Evolutionary conservation across 75 land plant genomes (phyloP).

Genomic region (Selaginella tamariscina): DNA sequence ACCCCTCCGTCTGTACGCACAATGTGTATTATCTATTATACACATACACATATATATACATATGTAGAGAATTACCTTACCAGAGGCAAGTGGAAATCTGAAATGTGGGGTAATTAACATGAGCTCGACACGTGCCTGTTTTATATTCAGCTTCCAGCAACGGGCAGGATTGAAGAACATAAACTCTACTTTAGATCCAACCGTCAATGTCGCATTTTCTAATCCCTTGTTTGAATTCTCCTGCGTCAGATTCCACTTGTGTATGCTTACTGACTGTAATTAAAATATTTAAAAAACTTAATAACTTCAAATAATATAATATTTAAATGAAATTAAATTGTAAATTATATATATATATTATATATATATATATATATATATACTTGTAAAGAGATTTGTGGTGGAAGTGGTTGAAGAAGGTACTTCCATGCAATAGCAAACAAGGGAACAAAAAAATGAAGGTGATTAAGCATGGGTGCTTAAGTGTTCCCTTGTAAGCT

Average conservation of each 20-base stretch:
- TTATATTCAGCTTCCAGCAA: not conserved
- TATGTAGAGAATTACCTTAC: not conserved
- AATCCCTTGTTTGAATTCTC: not conserved
- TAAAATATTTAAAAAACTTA: not conserved
- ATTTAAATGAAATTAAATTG: too few relatives aligned
- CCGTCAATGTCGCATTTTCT: not conserved
- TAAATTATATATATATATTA: too few relatives aligned
- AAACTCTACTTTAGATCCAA: not conserved
- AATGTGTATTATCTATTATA: not conserved
- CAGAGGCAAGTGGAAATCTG: not conserved
- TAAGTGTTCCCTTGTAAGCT: not conserved
- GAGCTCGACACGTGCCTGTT: not conserved
- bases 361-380: not conserved
- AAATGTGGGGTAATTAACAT: not conserved
- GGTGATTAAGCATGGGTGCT: not conserved
- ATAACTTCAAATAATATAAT: too few relatives aligned
- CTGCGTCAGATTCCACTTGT: not conserved
- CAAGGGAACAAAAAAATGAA: not conserved
- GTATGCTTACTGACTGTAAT: not conserved
- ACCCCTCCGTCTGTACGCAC: not conserved
- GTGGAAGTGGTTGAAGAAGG: not conserved
- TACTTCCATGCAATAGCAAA: not conserved
- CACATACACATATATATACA: not conserved
- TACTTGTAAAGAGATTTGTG: not conserved
- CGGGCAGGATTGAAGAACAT: not conserved